Evolutionary conservation across 1,284 basidiomycete genomes (phyloP), one percentile per base, ranked within the genome.

Genomic region (Thecaphora thlaspeos): DNA sequence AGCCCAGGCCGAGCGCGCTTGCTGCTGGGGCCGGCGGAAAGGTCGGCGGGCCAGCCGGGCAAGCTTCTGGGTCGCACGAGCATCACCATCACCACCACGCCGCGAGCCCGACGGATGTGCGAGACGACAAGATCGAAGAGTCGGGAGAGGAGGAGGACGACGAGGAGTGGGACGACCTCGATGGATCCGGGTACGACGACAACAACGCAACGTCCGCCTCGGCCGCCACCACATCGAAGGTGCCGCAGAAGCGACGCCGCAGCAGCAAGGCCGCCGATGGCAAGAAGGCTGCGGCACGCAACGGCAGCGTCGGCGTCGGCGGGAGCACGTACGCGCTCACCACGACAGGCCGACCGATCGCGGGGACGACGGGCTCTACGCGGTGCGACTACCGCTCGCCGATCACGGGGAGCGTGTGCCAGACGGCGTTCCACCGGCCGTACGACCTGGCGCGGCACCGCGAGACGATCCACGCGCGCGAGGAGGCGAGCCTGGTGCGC

Each of bases 301-400:
- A n/a, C n/a, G n/a, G n/a, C n/a, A n/a, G n/a, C n/a, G n/a, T n/a
- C n/a, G n/a, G n/a, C n/a, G 26, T 28, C 26, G 26, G 7, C 7
- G 7, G 26, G 26, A 28, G 26, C 26, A 28, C 7, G 7, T 5
- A 37, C 17, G 7, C 36, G 17, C 17, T 15, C 36, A 37, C 18
- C 14, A 15, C 36, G 36, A 15, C 36, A 5, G 36, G 36, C n/a
- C 22, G 44, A 30, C 48, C 59, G n/a, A 24, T 24, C 12, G 47
- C 49, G 9, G 39, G 44, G 5, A 42, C 46, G 22, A 44, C 55
- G 2, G 59, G 59, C 21, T 58, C 62, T 2, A 72, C 66, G 12
- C 66, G 63, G n/a, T 77, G 75, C 57, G 71, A 77, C 59, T 77
- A 76, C 43, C 54, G 73, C 14, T 68, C 63, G 15, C 75, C 74